Conservation (phyloP, 2,329 filamentous ascomycete species). For the Cercospora sesami region DNA sequence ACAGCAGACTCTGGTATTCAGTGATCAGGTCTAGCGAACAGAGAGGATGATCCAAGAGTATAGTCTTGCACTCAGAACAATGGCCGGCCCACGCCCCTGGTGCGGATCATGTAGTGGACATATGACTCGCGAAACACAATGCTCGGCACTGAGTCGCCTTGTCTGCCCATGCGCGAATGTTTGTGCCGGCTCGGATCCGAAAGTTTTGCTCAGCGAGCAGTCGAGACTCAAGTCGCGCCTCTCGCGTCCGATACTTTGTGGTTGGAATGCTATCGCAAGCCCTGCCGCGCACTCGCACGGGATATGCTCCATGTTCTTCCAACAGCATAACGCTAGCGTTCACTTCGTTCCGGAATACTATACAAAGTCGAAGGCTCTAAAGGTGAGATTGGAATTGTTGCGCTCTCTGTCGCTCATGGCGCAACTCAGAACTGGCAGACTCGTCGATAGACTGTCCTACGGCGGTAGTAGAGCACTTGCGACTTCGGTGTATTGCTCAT, state of each 20-base stretch:
- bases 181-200: background rate
- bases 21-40: background rate
- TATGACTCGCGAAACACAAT: background rate
- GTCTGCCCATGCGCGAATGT: background rate
- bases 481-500: slow-evolving; percentile 56
- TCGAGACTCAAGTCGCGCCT: background rate
- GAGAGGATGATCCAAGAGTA: background rate
- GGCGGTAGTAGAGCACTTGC: slow-evolving; percentile 32
- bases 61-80: background rate
- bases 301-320: background rate
- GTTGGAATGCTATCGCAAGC: background rate
- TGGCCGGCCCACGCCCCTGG: background rate
- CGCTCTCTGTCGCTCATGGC: background rate
- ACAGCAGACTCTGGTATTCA: background rate
- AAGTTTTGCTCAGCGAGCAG: background rate
- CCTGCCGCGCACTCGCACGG: background rate
- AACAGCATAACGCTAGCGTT: background rate
- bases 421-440: background rate
- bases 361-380: background rate
- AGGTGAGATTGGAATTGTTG: too few species aligned
- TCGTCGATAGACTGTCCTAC: background rate
- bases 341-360: background rate
- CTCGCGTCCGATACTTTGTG: background rate
- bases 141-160: background rate
- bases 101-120: background rate